These are phyloP conservation scores for Auriscalpium microsporum DNA, from an alignment of 768 basidiomycete species.

Conservation along the genomic window DNA sequence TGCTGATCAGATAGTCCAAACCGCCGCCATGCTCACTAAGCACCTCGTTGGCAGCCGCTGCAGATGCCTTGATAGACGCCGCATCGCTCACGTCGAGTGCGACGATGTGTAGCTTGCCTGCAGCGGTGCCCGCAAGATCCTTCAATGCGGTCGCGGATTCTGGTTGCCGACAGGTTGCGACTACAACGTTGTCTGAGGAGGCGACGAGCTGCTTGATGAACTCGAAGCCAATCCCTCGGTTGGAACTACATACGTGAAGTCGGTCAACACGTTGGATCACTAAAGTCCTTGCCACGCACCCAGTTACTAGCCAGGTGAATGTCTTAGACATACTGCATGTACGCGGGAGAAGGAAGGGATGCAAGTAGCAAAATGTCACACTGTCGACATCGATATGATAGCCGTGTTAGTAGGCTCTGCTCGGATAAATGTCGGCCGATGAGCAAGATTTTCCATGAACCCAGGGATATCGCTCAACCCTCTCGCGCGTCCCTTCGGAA, in stretches of 20 bases:
- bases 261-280: neutral
- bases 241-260: conserved; percentile 17
- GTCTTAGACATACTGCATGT: conserved; percentile 6
- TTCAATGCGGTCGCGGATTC: conserved; percentile 16
- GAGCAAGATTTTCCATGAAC: no score
- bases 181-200: conserved; percentile 18
- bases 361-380: no score
- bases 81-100: conserved; percentile 24
- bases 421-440: no score
- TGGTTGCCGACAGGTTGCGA: conserved; percentile 25
- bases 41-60: conserved; percentile 17
- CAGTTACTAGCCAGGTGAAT: conserved; percentile 19
- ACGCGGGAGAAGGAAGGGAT: no score
- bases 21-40: conserved; percentile 22
- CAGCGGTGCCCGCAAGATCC: conserved; percentile 15
- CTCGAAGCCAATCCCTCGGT: conserved; percentile 25
- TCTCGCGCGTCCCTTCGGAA: no score
- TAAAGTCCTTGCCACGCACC: conserved; percentile 6
- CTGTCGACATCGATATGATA: no score
- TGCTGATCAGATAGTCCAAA: conserved; percentile 34
- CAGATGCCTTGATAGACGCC: conserved; percentile 21
- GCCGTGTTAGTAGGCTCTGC: no score
- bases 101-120: conserved; percentile 26
- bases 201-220: conserved; percentile 18
- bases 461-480: no score